A percentile compares a stretch with the other conserved stretches of the same genome.
Evolutionary conservation across 352 stramenopile species (phyloP).

Genomic region (Pythium myriotylum): DNA sequence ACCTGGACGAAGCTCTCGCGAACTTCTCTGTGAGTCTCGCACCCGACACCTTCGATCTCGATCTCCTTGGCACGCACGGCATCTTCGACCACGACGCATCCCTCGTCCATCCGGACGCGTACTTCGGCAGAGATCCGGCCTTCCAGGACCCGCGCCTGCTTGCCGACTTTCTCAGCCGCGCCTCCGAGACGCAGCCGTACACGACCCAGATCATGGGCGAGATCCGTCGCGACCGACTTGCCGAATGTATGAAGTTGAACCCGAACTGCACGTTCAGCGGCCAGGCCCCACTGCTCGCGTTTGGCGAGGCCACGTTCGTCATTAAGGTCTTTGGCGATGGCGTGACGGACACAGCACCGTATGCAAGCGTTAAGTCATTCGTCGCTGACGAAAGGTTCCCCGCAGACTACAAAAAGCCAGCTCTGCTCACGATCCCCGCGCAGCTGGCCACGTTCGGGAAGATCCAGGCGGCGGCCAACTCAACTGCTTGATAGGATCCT

Average conservation of each 20-base stretch:
- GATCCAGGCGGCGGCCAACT: conserved; percentile 5
- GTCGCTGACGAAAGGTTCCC: conserved; percentile 13
- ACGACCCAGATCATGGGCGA: conserved; percentile 2
- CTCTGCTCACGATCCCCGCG: not conserved
- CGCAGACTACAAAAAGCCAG: conserved; percentile 1
- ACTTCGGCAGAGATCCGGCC: conserved; percentile 38
- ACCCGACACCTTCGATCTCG: conserved; percentile 8
- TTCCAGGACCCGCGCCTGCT: conserved; percentile 28
- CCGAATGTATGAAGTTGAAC: not conserved
- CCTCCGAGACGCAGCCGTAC: not conserved
- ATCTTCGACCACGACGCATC: conserved; percentile 46
- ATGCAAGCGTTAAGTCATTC: conserved; percentile 8
- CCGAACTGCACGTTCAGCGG: conserved; percentile 1
- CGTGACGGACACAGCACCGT: conserved; percentile 4
- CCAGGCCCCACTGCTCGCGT: conserved; percentile 1
- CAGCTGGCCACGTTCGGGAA: not conserved
- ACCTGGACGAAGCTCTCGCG: conserved; percentile 32
- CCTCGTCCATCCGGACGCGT: conserved; percentile 28
- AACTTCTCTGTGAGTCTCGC: conserved; percentile 5
- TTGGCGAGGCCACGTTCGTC: conserved; percentile 11
- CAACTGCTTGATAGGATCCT: not conserved
- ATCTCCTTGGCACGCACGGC: conserved; percentile 43
- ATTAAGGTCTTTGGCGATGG: conserved; percentile 12
- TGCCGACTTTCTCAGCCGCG: conserved; percentile 32
- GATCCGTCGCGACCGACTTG: conserved; percentile 9